Percentiles rank a stretch among this genome's conserved stretches.
Evolutionary conservation across 129 eudicot genomes (phyloP).

Genomic region (Glebionis coronaria): DNA sequence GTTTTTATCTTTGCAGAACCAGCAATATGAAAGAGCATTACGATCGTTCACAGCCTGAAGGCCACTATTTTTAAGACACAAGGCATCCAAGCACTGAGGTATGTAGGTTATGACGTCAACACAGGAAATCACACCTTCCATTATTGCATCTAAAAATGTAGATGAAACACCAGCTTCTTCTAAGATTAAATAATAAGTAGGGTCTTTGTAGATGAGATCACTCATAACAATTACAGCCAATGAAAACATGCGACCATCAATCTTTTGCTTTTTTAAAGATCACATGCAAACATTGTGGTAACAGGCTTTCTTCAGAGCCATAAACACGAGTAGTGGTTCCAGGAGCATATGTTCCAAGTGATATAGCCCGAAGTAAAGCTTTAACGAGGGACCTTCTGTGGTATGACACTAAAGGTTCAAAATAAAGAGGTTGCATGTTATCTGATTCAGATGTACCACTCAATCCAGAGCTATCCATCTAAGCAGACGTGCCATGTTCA

Average conservation of each 20-base stretch:
- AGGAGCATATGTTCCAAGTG: constrained; percentile 97
- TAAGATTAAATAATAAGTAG: constrained; percentile 76
- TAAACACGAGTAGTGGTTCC: constrained; percentile 79
- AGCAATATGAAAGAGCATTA: no score
- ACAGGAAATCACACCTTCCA: constrained; percentile 90
- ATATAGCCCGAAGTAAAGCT: constrained; percentile 90
- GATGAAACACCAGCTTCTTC: constrained; percentile 95
- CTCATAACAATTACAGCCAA: constrained; percentile 96
- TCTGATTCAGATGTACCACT: constrained; percentile 47
- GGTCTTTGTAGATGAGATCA: constrained; percentile 96
- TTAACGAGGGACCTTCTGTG: constrained; percentile 81
- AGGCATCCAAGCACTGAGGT: constrained; percentile 97
- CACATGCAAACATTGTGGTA: constrained; percentile 79
- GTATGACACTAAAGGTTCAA: constrained; percentile 81
- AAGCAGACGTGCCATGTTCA: constrained; percentile 49
- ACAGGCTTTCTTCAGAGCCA: constrained; percentile 89
- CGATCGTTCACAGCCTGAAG: constrained; percentile 91
- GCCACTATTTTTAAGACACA: constrained; percentile 85
- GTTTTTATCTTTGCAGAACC: no score
- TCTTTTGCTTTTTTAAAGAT: constrained; percentile 81
- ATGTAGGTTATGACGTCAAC: constrained; percentile 93
- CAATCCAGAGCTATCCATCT: constrained; percentile 46
- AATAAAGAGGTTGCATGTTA: constrained; percentile 69
- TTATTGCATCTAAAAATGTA: constrained; percentile 90
- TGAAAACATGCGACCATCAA: constrained; percentile 97